Evolutionary conservation across 2,329 filamentous ascomycete species (phyloP), one percentile per base, ranked within the genome.

Genomic region (Emergomyces africanus): DNA sequence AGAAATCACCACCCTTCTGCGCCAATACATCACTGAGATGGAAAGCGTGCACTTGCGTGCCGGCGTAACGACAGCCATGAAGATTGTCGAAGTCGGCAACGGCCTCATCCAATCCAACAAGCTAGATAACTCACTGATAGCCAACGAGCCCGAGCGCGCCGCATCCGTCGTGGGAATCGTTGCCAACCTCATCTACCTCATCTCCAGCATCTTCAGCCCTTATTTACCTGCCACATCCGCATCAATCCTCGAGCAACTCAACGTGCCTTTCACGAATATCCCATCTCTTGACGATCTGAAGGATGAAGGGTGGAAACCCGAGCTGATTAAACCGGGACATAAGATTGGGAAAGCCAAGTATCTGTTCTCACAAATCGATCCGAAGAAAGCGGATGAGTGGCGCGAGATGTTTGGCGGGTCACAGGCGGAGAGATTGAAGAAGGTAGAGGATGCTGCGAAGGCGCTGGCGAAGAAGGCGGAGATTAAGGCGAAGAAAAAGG

Each of bases 351-450:
- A 87, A 69, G 84, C 90, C 0, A 82, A 83, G 64, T 86, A 90
- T 78, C 79, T 96, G 37, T 96, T 96, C 75, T 83, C 83, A n/a
- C 82, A 81, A 58, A 96, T 96, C 68, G 88, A 90, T 64, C 79
- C 86, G 10, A 85, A 88, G 72, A 92, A 91, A 77, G 84, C 88
- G 53, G 83, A 87, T 57, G 87, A 92, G 71, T 96, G 90, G 90
- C 84, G 87, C 60, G 83, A 87, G 63, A 81, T 82, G 65, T 96
- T 85, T 66, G 85, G 85, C 56, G 85, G 85, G 6, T 82, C 80
- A 23, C 83, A 85, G 67, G 79, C 80, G 41, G 79, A 86, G 65
- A 84, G 89, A 63, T 78, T 84, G 46, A 86, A 86, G 68, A 87
- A 87, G 67, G 85, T 88, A 64, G 87, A 87, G 68, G 85, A 83